These are phyloP conservation scores for Penicillium silybi DNA, from an alignment of 495 filamentous ascomycete species.

Conservation along the genomic window DNA sequence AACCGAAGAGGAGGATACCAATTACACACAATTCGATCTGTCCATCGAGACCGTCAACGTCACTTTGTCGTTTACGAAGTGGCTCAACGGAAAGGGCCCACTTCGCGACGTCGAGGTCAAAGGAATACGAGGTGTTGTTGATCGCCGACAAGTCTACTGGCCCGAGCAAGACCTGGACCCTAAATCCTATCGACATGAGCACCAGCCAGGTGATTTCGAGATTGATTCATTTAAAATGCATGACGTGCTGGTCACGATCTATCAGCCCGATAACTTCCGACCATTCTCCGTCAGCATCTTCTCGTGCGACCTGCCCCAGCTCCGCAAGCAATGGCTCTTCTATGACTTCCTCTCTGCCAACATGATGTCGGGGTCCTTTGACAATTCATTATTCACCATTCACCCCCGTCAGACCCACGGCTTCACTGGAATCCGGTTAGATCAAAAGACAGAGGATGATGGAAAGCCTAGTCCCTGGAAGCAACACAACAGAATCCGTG, in stretches of 20 bases:
- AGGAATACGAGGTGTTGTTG: slow-evolving; percentile 93
- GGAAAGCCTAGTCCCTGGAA: slow-evolving; percentile 67
- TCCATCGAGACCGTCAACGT: slow-evolving; percentile 95
- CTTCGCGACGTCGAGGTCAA: slow-evolving; percentile 90
- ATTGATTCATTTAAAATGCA: slow-evolving; percentile 94
- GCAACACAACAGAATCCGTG: slow-evolving; percentile 84
- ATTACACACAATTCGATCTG: slow-evolving; percentile 96
- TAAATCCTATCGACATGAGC: slow-evolving; percentile 79
- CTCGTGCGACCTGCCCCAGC: slow-evolving; percentile 86
- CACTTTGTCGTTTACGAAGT: slow-evolving; percentile 93
- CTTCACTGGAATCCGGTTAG: slow-evolving; percentile 54
- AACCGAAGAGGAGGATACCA: slow-evolving; percentile 75
- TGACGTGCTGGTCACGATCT: slow-evolving; percentile 85
- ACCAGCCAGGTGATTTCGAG: slow-evolving; percentile 91
- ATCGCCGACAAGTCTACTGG: slow-evolving; percentile 78
- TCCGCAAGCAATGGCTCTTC: slow-evolving; percentile 94
- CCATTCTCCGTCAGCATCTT: slow-evolving; percentile 94
- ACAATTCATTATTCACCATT: slow-evolving; percentile 94
- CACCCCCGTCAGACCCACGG: slow-evolving; percentile 87
- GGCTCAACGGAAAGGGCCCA: slow-evolving; percentile 94
- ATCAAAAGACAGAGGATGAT: slow-evolving; percentile 47
- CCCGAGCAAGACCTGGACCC: slow-evolving; percentile 70
- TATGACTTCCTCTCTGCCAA: slow-evolving; percentile 96
- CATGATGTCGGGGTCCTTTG: slow-evolving; percentile 92
- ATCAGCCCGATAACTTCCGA: slow-evolving; percentile 85